A percentile compares a stretch with the other conserved stretches of the same genome.
Conservation (phyloP, 2,329 filamentous ascomycete genomes). For the Phialophora verrucosa region DNA sequence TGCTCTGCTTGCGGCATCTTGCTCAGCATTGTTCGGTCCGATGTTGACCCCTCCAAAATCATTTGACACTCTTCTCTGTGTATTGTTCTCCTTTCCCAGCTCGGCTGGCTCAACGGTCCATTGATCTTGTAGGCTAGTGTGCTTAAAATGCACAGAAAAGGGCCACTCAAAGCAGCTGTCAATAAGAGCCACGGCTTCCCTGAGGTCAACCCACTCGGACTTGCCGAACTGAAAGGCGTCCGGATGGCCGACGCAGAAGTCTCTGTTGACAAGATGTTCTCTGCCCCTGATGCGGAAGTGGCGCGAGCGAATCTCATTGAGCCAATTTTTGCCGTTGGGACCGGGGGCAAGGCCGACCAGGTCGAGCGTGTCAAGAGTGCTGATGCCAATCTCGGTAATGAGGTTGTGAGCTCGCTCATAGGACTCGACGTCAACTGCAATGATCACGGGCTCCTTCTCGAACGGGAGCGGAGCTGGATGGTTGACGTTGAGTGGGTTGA, state of each 20-base stretch:
- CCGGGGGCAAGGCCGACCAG: slow-evolving; percentile 65
- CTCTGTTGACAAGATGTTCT: slow-evolving; percentile 66
- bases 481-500: slow-evolving; percentile 52
- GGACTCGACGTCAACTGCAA: slow-evolving; percentile 82
- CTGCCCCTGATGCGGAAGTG: slow-evolving; percentile 81
- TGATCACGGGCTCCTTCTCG: slow-evolving; percentile 68
- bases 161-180: slow-evolving; percentile 64
- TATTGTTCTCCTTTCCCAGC: not conserved
- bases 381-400: slow-evolving; percentile 86
- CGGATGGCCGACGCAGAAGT: slow-evolving; percentile 75
- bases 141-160: slow-evolving; percentile 50
- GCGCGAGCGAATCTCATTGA: slow-evolving; percentile 66
- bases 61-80: not conserved
- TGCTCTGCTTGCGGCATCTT: slow-evolving; percentile 27
- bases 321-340: slow-evolving; percentile 68
- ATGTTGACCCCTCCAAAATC: slow-evolving; percentile 21
- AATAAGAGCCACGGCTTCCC: slow-evolving; percentile 54
- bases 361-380: slow-evolving; percentile 74
- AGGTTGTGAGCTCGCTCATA: slow-evolving; percentile 70
- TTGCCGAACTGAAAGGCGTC: slow-evolving; percentile 74
- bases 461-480: slow-evolving; percentile 54
- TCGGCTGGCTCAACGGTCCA: slow-evolving; percentile 19
- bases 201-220: slow-evolving; percentile 61
- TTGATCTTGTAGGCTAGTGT: slow-evolving; percentile 26
- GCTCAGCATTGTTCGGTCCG: slow-evolving; percentile 25